Evolutionary conservation across 202 grass and related monocot genomes (phyloP), one percentile per base, ranked within the genome.

Genomic region (Musa balbisiana): DNA sequence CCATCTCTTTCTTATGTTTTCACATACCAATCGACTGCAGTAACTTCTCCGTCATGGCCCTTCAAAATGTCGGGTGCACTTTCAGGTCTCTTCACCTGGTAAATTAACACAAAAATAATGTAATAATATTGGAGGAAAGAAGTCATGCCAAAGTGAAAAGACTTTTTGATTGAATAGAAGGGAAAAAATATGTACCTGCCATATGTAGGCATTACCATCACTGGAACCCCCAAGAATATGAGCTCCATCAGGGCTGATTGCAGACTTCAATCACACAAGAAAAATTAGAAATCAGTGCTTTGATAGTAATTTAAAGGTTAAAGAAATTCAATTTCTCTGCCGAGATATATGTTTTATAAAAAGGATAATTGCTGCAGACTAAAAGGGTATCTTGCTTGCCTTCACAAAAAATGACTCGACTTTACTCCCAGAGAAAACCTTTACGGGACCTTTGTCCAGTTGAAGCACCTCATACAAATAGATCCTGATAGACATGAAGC

Each of bases 401-500:
- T 98, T 98, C 13, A 98, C 95, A 88, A 92, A 98, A 78, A 98
- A 98, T 69, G 91, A 98, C 26, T 90, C 91, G 1, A 98, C 90
- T 92, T 90, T 98, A 75, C 95, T 98, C 52, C 95, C 91, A 64
- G 67, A 70, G 75, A 87, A 94, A 74, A 83, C 53, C 55, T 94
- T 98, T 24, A 84, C 49, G 76, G 91, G 95, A 33, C 95, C 95
- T 82, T 86, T 92, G 26, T 92, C 80, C 64, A 92, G 72, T 71
- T 94, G 87, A 64, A 98, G 86, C 73, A 85, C 82, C 73, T 88
- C 92, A 68, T 98, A 98, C 65, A 98, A 63, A 83, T 98, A 98
- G 59, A 98, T 92, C 87, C 91, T 98, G 85, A 10, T 76, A 88
- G 1, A 13, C 23, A 54, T 73, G 52, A 26, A 73, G 64, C 15